Base-by-base conservation (phyloP, 2,329 filamentous ascomycete genomes). In the Fusarium odoratissimum region DNA sequence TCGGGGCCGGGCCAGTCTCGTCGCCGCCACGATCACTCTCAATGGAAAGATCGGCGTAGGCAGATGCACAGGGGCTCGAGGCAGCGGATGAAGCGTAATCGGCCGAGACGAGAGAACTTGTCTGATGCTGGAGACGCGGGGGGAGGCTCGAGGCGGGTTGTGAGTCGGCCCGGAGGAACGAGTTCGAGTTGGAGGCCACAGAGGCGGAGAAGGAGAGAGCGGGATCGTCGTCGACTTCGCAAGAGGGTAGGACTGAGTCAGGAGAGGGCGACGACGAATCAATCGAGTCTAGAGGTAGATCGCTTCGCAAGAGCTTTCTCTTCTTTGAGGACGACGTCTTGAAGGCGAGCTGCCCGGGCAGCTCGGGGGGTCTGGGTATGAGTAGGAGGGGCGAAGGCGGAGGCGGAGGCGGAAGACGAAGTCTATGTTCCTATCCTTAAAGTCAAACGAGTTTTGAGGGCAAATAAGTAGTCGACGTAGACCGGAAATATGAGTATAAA, bases 311-410 rank as follows among this genome's bases (percentile, higher is more conserved):
- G 78, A 91, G 88, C 88, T 89, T 91, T 86, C 90, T 87, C 90
- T 91, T 92, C 89, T 91, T 92, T 87, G 84, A 86, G 85, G 89
- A 91, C 90, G 90, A 91, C 90, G 90, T 92, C 83, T 87, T 92
- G 90, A 88, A 86, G 82, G 86, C 84, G 90, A 91, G 90, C 90
- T 91, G 89, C 90, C 81, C 81, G 76, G 78, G 88, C 88, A 90
- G 88, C 88, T 90, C 88, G 82, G 64, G 65, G 64, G 56, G 44
- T 51, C 41, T 55, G 35, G 79, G 74, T 67, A 56, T 48, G 23
- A 48, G 30, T 57, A 60, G 44, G 65, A 70, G 56, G 64, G 58
- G 58, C 60, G 57, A 60, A 60, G 66, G 63, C 68, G 49, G 65
- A 67, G 61, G 58, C 58, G 48, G 66, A 63, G 64, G 62, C 69